Base-by-base conservation (phyloP, 1,139 yeast genomes). In the Arxiozyma telluris region DNA sequence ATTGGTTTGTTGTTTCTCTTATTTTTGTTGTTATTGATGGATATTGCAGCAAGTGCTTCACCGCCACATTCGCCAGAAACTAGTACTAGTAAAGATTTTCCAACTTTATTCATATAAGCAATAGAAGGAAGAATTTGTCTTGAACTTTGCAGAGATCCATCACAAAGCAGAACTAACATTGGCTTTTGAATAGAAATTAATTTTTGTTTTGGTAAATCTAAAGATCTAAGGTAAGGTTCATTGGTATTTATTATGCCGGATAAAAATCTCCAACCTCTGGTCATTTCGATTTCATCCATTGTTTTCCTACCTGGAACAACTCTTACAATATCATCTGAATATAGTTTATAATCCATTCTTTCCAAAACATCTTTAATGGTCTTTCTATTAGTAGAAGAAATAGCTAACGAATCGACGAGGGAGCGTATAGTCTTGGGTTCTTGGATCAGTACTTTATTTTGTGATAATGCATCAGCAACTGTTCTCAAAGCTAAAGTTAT, bases 1-100 rank as follows among this genome's bases (percentile, higher is more conserved):
- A 63, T 57, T 4, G 54, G 46, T 20, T 55, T 57, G 5, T 55
- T 56, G 38, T 63, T 57, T 48, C 70, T 63, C 43, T 52, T 58
- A 47, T 61, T 63, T 50, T 64, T 67, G 54, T 67, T 67, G 51
- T 67, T 67, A 55, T 64, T 61, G 48, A 67, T 66, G 21, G 63
- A 61, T 25, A 67, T 66, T 1, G 64, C 59, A 4, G 63, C 56
- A 41, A 67, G 54, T 1, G 69, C 71, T 47, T 67, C 70, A 22
- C 66, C 65, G n/a, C 51, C 50, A 49, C 65, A 61, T 41, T 65
- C 65, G 3, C 68, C 69, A 22, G 58, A 60, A 1, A 62, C 62
- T 27, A 67, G 49, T 12, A 67, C 47, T 2, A 67, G 54, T 41
- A 67, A 34, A 12, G 68, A 58, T 49, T 62, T 61, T 9, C 60